Percentiles rank a stretch among this genome's conserved stretches.
Evolutionary conservation across 306 rosid genomes (phyloP).

Genomic region (Trifolium pratense): DNA sequence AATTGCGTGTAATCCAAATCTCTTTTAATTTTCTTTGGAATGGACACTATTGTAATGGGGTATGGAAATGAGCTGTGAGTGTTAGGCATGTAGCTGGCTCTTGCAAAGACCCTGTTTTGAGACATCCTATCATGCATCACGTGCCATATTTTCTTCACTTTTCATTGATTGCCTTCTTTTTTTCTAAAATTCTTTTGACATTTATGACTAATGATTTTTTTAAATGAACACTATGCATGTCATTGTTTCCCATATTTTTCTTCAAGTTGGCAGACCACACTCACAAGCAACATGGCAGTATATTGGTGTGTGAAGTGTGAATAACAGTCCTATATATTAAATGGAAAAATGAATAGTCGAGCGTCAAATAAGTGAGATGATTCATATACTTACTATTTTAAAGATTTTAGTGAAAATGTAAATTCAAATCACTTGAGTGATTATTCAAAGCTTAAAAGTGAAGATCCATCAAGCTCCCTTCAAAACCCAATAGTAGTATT

Average conservation of each 20-base stretch:
- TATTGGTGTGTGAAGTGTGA: too few relatives aligned
- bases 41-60: slow-evolving; percentile 40
- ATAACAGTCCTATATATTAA: too few relatives aligned
- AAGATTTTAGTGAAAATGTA: too few relatives aligned
- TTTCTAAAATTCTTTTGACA: slow-evolving; percentile 39
- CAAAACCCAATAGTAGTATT: too few relatives aligned
- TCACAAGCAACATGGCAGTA: too few relatives aligned
- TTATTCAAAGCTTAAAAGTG: too few relatives aligned
- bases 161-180: slow-evolving; percentile 32
- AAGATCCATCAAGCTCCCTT: too few relatives aligned
- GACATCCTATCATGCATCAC: slow-evolving; percentile 56
- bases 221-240: slow-evolving; percentile 37
- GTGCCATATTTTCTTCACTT: slow-evolving; percentile 40
- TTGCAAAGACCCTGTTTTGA: slow-evolving; percentile 46
- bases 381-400: too few relatives aligned
- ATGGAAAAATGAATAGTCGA: too few relatives aligned
- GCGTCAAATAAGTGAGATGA: too few relatives aligned
- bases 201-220: slow-evolving; percentile 36
- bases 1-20: too few relatives aligned
- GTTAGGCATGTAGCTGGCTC: slow-evolving; percentile 71
- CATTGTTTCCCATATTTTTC: slow-evolving; percentile 32
- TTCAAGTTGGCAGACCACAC: slow-evolving; percentile 18
- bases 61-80: slow-evolving; percentile 66
- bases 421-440: too few relatives aligned
- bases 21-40: slow-evolving; percentile 15